Conservation (phyloP, 495 filamentous ascomycete genomes). For the Endocarpon pusillum region DNA sequence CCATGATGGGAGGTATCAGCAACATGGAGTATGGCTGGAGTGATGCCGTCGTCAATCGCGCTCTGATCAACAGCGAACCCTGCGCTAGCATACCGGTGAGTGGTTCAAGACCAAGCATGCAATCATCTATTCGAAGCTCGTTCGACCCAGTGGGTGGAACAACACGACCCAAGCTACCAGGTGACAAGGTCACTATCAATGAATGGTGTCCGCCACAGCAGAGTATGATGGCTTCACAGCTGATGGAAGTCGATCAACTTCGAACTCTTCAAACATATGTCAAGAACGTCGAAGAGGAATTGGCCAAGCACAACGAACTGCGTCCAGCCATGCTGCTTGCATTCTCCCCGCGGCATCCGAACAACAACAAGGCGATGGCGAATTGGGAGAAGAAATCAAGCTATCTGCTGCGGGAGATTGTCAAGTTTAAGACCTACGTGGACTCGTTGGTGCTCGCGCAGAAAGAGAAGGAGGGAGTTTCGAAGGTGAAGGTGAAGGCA, state of each 20-base stretch:
- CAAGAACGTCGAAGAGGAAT: conserved; percentile 66
- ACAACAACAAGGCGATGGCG: conserved; percentile 62
- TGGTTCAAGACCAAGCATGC: conserved; percentile 39
- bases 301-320: conserved; percentile 73
- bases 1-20: conserved; percentile 77
- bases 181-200: conserved; percentile 67
- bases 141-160: conserved; percentile 47
- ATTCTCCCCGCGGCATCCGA: conserved; percentile 74
- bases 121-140: conserved; percentile 55
- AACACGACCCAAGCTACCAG: conserved; percentile 53
- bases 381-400: conserved; percentile 96
- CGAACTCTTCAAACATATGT: conserved; percentile 61
- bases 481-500: conserved; percentile 12
- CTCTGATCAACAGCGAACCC: conserved; percentile 38
- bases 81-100: conserved; percentile 17
- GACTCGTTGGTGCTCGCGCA: conserved; percentile 53
- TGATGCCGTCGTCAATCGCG: conserved; percentile 67
- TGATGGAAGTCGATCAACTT: conserved; percentile 68
- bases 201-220: conserved; percentile 92
- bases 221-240: conserved; percentile 64
- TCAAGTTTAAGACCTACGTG: conserved; percentile 91
- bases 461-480: conserved; percentile 37
- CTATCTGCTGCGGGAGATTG: conserved; percentile 83
- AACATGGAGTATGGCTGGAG: conserved; percentile 98
- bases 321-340: conserved; percentile 71